Conservation (phyloP, 331 rosid species). For the Cydonia oblonga region DNA sequence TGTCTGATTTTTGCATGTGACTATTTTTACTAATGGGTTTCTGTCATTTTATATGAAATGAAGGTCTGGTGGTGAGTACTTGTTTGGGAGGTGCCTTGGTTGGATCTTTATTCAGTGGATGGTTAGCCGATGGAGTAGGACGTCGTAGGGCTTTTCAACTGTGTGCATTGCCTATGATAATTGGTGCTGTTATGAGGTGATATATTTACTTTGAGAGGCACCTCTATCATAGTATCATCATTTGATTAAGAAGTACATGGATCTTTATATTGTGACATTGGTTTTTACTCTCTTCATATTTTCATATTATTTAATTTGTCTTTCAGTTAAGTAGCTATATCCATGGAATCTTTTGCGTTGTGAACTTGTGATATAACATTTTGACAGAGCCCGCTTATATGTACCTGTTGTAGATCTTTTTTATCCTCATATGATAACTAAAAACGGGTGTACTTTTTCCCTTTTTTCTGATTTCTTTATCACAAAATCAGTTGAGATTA, state of each 20-base stretch:
- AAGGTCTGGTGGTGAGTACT: constrained; percentile 94
- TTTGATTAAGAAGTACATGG: neutral
- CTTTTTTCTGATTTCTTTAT: neutral
- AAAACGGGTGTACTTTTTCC: neutral
- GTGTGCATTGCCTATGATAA: constrained; percentile 79
- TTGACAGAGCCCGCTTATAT: neutral
- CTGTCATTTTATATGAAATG: constrained; percentile 9
- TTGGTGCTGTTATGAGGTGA: constrained; percentile 87
- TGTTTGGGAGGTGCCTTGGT: constrained; percentile 87
- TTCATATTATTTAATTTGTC: neutral
- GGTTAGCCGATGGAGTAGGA: constrained; percentile 88
- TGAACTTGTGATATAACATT: neutral
- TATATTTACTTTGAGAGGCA: neutral
- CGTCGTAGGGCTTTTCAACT: constrained; percentile 93
- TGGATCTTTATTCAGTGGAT: constrained; percentile 84
- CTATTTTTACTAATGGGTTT: constrained; percentile 9
- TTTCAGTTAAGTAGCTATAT: neutral
- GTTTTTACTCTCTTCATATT: neutral
- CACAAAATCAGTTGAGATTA: neutral
- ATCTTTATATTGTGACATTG: neutral
- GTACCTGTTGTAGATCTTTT: neutral
- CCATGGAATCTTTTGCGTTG: neutral
- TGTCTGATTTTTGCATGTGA: constrained; percentile 5
- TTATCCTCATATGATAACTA: neutral
- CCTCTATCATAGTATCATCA: neutral